Conservation (phyloP, 2,329 filamentous ascomycete species). For the Juglanconis juglandina region DNA sequence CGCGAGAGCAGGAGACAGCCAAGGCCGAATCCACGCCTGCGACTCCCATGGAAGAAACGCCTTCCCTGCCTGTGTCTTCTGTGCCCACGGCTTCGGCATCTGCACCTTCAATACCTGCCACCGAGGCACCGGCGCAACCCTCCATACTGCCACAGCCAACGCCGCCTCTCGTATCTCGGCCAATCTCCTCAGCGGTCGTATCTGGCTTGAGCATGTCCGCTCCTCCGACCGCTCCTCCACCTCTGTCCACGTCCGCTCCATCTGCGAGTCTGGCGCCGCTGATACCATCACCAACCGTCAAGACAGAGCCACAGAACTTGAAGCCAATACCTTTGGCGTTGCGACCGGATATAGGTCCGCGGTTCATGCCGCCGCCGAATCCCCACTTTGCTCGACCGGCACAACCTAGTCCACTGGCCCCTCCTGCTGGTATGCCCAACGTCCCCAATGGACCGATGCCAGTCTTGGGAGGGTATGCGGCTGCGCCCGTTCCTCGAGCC, state of each 20-base stretch:
- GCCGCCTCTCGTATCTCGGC: slow-evolving; percentile 2
- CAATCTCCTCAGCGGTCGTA: slow-evolving; percentile 5
- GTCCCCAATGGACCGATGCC: slow-evolving; percentile 25
- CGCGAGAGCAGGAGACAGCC: slow-evolving; percentile 13
- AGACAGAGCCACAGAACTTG: slow-evolving; percentile 11
- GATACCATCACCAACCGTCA: slow-evolving; percentile 6
- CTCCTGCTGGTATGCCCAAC: slow-evolving; percentile 22
- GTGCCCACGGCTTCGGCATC: slow-evolving; percentile 1
- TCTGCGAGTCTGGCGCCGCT: neutral
- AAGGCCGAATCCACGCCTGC: slow-evolving; percentile 12
- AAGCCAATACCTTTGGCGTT: slow-evolving; percentile 13
- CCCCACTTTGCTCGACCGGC: slow-evolving; percentile 13
- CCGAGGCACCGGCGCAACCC: slow-evolving; percentile 19
- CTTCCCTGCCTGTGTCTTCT: neutral
- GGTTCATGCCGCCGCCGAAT: slow-evolving; percentile 19
- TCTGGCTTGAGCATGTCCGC: neutral
- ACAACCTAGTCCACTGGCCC: slow-evolving; percentile 23
- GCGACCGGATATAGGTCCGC: slow-evolving; percentile 15
- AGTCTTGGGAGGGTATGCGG: slow-evolving; percentile 23
- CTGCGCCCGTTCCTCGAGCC: slow-evolving; percentile 20
- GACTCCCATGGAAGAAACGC: neutral
- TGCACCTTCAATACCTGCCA: slow-evolving; percentile 21
- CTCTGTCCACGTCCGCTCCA: slow-evolving; percentile 1
- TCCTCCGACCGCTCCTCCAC: neutral
- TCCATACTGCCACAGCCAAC: slow-evolving; percentile 21